These are phyloP conservation scores for Saccharomycopsis sp. DNA, from an alignment of 805 yeast species.

Conservation along the genomic window DNA sequence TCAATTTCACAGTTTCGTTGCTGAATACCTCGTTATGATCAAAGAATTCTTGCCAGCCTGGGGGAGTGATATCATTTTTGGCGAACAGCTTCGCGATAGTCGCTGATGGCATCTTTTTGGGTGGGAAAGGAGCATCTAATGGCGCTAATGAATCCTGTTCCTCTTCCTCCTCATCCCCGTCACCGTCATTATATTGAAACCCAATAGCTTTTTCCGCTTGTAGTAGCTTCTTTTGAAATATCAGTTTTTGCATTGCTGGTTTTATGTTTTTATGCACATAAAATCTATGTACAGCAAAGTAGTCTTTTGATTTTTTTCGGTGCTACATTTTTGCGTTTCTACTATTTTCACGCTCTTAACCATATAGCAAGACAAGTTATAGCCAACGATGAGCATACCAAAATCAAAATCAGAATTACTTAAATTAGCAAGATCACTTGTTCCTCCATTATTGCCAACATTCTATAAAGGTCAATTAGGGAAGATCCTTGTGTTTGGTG, in stretches of 20 bases:
- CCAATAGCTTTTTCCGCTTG: conserved; percentile 17
- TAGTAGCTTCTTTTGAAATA: conserved; percentile 18
- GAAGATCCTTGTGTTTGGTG: conserved; percentile 80
- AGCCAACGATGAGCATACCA: background rate
- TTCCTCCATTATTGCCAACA: conserved; percentile 68
- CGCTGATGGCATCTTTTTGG: conserved; percentile 5
- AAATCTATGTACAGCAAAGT: background rate
- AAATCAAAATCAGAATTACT: conserved; percentile 37
- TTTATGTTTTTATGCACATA: conserved; percentile 34
- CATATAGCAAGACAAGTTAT: no score
- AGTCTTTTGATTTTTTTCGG: background rate
- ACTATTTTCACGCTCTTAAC: no score
- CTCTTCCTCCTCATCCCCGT: conserved; percentile 13
- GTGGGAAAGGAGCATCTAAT: conserved; percentile 19
- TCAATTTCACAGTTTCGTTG: conserved; percentile 29
- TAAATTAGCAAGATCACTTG: conserved; percentile 42
- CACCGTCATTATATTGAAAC: conserved; percentile 12
- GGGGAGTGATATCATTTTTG: background rate
- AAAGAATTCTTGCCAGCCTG: conserved; percentile 32
- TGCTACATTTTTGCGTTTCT: background rate
- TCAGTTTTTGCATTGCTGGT: conserved; percentile 18
- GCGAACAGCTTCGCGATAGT: no score
- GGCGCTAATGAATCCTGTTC: conserved; percentile 3
- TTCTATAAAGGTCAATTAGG: conserved; percentile 94
- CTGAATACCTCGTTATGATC: conserved; percentile 25